Base-by-base conservation (phyloP, 2,329 filamentous ascomycete species). In the Pseudogymnoascus sp. region DNA sequence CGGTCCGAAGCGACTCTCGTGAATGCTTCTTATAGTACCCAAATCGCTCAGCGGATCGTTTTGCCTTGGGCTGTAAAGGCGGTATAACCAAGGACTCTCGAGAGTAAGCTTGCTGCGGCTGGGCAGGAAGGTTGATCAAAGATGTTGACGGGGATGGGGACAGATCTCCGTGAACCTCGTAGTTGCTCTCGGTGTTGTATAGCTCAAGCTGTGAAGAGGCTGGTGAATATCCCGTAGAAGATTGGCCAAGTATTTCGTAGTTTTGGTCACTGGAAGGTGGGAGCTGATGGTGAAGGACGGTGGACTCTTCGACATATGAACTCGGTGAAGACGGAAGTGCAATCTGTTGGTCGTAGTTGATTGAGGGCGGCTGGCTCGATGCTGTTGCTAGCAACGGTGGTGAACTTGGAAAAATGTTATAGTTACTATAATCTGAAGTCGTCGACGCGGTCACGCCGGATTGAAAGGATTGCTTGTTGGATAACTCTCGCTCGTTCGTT, bases 1-100 rank as follows among this genome's bases (percentile, higher is more conserved):
- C 80, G 31, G 79, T 76, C 23, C 81, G 79, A 23, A 83, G 74
- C 7, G 80, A 81, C 65, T 86, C 82, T 64, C 78, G 77, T 6
- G 83, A 85, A 33, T 77, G 75, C 35, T 79, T 77, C 68, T 78
- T 81, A 68, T 78, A 78, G 65, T 82, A 78, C 3, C 77, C 78
- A 29, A 82, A 74, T 21, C 74, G 77, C 56, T 86, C 82, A 53
- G 75, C 76, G 1, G 82, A 81, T 23, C 73, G 75, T 66, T 77
- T 77, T 68, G 76, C 79, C 62, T 73, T 73, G 7, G 82, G 78
- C 53, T 78, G 77, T 17, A 88, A 73, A 0, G 85, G 84, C 7
- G 82, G 77, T 13, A 87, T 82, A 11, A 83, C 69, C 31, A 88
- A 75, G 66, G 84, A 87, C 69, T 87, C 85, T 66, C 83, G 83